These are phyloP conservation scores for Ascochyta pisi DNA, from an alignment of 2,329 filamentous ascomycete species.

Conservation along the genomic window DNA sequence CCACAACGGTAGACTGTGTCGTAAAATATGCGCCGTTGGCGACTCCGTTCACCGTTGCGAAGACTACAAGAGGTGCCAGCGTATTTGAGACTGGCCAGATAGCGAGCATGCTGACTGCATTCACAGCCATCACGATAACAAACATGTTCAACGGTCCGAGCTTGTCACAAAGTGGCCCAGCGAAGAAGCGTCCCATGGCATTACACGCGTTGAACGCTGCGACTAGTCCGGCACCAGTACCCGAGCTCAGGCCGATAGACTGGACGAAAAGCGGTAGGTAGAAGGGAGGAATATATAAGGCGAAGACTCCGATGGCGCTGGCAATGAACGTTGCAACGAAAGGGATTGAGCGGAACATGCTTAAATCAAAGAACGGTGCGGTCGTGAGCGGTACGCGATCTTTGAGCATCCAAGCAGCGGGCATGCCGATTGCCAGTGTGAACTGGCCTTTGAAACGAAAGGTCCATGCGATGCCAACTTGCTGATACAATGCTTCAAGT, in stretches of 20 bases:
- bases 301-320: slow-evolving; percentile 32
- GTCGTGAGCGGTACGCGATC: slow-evolving; percentile 32
- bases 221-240: slow-evolving; percentile 32
- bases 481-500: slow-evolving; percentile 32
- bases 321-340: slow-evolving; percentile 32
- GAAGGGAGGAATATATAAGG: slow-evolving; percentile 38
- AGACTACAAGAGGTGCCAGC: slow-evolving; percentile 31
- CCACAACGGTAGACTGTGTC: slow-evolving; percentile 34
- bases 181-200: slow-evolving; percentile 34
- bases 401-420: slow-evolving; percentile 33
- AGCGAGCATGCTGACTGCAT: slow-evolving; percentile 37
- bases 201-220: slow-evolving; percentile 38
- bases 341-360: slow-evolving; percentile 31
- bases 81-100: slow-evolving; percentile 39
- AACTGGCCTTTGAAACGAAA: slow-evolving; percentile 35
- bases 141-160: slow-evolving; percentile 42
- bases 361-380: slow-evolving; percentile 29
- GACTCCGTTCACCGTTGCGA: slow-evolving; percentile 36
- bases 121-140: slow-evolving; percentile 33
- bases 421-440: slow-evolving; percentile 31
- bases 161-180: slow-evolving; percentile 36
- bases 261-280: slow-evolving; percentile 37
- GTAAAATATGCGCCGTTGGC: slow-evolving; percentile 40
- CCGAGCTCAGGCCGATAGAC: slow-evolving; percentile 31
- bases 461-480: slow-evolving; percentile 36